Evolutionary conservation across 108 stramenopile genomes (phyloP), one percentile per base, ranked within the genome.

Genomic region (Schizochytrium sp.): DNA sequence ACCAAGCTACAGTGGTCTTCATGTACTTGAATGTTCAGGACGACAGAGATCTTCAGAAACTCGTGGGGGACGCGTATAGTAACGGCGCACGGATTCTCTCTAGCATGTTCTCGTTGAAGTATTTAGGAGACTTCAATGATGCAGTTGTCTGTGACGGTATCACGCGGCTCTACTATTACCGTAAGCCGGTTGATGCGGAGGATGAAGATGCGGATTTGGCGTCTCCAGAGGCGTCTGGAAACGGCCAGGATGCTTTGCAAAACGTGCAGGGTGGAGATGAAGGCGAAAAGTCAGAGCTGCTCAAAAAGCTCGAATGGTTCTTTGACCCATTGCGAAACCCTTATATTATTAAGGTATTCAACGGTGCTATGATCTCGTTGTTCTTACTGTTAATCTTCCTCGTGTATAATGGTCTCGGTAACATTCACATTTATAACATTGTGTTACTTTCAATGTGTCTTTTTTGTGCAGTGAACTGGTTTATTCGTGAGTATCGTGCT

Each of bases 401-500:
- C 50, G 40, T 55, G 47, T 83, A 83, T 53, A 17, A 49, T 55
- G 76, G 76, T 5, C 53, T 55, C 13, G 76, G 76, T 53, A 83
- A 83, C 76, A 83, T 83, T 83, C 76, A 83, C 76, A 83, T 83
- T 53, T 83, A 83, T 28, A 83, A 83, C 76, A 83, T 83, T 38
- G 28, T 83, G 38, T 5, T 83, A n/a, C 76, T 83, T 5, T 83
- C 76, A 5, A 12, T 83, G 2, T 49, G 76, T 10, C 76, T 83
- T 40, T 83, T 83, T 10, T 5, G 49, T 28, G 5, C 40, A 38
- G 76, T 83, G 3, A 83, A 83, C 76, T 83, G 76, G 76, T 83
- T 83, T 28, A 56, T 83, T 7, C 76, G 76, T 53, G 76, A 83
- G 15, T 69, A 69, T 44, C 64, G 64, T 3, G 64, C 64, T 15